A percentile compares a stretch with the other conserved stretches of the same genome.
phyloP scores from a whole-genome alignment of 78 protist genomes.

The Protostelium mycophagum region DNA sequence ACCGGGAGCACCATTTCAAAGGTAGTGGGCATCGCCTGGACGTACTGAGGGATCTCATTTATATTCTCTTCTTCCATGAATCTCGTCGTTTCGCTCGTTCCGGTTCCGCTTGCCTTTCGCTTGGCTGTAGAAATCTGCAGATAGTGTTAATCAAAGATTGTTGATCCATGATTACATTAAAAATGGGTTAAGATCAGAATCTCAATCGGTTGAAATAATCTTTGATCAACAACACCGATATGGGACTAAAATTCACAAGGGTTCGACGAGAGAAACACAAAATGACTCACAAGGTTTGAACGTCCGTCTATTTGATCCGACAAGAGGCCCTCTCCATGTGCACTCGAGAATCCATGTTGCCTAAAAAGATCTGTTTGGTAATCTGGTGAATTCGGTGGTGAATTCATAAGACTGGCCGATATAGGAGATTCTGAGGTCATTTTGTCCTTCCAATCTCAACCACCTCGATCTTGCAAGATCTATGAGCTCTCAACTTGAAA shows the following conservation, averaged over 20 bases:
- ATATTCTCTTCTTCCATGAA: neutral
- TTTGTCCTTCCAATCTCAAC: neutral
- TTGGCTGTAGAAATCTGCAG: too few species aligned
- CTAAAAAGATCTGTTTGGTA: neutral
- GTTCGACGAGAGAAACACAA: neutral
- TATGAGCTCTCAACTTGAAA: neutral
- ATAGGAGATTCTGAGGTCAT: neutral
- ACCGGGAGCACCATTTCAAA: neutral
- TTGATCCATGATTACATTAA: neutral
- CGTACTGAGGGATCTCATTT: neutral
- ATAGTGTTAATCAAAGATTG: neutral
- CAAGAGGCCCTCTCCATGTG: neutral
- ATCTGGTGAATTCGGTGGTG: neutral
- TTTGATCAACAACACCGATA: neutral
- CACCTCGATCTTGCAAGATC: neutral
- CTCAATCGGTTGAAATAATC: neutral
- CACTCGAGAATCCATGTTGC: neutral
- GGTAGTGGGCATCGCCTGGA: neutral
- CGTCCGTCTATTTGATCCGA: neutral
- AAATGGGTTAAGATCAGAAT: too few species aligned
- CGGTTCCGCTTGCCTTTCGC: too few species aligned
- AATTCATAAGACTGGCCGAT: neutral
- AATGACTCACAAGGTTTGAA: neutral
- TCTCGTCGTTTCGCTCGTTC: too few species aligned
- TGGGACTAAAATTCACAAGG: neutral